These are phyloP conservation scores for Gentiana dahurica DNA, from an alignment of 257 asterid species.

Conservation along the genomic window DNA sequence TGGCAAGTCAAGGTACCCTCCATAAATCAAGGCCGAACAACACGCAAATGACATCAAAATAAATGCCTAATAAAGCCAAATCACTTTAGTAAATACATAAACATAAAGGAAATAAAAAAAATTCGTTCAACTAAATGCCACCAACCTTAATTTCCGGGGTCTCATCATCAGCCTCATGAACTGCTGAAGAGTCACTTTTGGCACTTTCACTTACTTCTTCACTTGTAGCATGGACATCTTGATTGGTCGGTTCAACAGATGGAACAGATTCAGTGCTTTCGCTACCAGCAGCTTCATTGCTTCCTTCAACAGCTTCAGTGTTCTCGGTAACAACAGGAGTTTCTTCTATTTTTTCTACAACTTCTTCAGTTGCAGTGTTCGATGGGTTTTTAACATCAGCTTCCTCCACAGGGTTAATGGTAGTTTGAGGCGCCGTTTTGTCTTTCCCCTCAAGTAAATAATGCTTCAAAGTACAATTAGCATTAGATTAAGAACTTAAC, in stretches of 20 bases:
- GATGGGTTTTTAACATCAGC: constrained; percentile 30
- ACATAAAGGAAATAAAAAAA: too few relatives aligned
- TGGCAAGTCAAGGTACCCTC: too few relatives aligned
- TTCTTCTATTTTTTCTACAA: constrained; percentile 29
- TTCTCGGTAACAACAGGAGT: constrained; percentile 35
- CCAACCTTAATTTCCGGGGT: constrained; percentile 63
- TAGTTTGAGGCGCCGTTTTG: constrained; percentile 12
- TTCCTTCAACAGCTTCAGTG: constrained; percentile 16
- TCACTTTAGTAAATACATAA: too few relatives aligned
- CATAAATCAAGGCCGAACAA: too few relatives aligned
- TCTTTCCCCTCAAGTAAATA: constrained; percentile 56
- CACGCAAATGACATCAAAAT: too few relatives aligned
- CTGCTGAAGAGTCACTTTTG: constrained; percentile 35
- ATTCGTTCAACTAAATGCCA: background rate
- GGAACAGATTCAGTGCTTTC: constrained; percentile 41
- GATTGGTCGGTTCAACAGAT: constrained; percentile 27
- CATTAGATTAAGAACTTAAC: background rate
- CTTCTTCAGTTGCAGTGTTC: constrained; percentile 29
- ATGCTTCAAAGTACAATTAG: constrained; percentile 32
- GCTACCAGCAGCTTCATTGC: constrained; percentile 13
- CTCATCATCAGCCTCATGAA: constrained; percentile 49
- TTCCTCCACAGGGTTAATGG: constrained; percentile 36
- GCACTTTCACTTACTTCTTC: constrained; percentile 38
- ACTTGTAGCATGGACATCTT: constrained; percentile 11
- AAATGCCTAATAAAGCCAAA: too few relatives aligned